These are phyloP conservation scores for Candida succiphila DNA, from an alignment of 805 yeast species.

Conservation along the genomic window DNA sequence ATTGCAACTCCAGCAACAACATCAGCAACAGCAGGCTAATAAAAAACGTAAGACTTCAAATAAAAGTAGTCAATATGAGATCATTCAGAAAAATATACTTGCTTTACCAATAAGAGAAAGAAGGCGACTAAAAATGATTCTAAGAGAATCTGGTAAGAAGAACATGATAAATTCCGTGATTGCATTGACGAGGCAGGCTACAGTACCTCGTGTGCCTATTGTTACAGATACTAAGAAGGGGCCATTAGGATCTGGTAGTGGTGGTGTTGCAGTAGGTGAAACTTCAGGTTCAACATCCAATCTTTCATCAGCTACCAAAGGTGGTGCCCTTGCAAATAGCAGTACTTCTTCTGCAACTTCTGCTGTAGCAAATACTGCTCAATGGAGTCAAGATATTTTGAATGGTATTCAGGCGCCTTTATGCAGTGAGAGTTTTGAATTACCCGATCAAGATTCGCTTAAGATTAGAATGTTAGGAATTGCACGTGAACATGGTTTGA, in stretches of 20 bases:
- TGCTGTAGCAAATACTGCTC: conserved; percentile 51
- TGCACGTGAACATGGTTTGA: conserved; percentile 81
- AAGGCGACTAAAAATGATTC: conserved; percentile 71
- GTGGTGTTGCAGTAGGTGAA: no score
- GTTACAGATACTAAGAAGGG: conserved; percentile 38
- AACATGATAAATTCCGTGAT: conserved; percentile 63
- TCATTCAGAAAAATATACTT: conserved; percentile 77
- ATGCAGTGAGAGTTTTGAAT: conserved; percentile 64
- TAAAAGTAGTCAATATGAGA: conserved; percentile 65
- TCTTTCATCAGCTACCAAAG: background rate
- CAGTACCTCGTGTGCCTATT: conserved; percentile 80
- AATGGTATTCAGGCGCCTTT: conserved; percentile 79
- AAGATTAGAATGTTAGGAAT: conserved; percentile 67
- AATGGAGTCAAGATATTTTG: conserved; percentile 89
- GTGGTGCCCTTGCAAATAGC: conserved; percentile 5
- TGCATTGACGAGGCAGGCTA: conserved; percentile 59
- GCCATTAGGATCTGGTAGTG: no score
- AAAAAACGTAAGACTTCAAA: conserved; percentile 42
- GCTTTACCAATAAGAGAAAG: conserved; percentile 79
- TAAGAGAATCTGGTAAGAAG: conserved; percentile 73
- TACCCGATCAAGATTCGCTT: conserved; percentile 72
- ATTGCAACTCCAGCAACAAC: background rate
- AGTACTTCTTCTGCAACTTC: conserved; percentile 21
- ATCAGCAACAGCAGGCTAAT: conserved; percentile 13
- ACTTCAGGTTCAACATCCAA: conserved; percentile 2